Percentiles rank a stretch among this genome's conserved stretches.
Conservation (phyloP, 352 stramenopile species). For the Phytopythium sindhum region DNA sequence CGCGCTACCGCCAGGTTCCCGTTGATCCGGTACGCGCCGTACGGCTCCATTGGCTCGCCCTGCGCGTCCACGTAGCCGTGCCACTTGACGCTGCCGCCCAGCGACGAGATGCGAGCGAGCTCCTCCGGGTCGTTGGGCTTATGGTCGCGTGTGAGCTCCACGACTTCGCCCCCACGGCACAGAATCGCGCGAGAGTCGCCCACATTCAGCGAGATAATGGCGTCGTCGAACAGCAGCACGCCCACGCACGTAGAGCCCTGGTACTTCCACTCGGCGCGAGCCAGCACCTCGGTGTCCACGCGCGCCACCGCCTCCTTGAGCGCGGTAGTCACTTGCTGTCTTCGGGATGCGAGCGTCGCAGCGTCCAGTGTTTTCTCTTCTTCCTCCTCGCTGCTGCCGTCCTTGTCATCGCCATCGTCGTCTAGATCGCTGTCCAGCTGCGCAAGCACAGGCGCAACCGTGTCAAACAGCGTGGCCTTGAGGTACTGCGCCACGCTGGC, state of each 20-base stretch:
- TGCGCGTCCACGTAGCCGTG: conserved; percentile 83
- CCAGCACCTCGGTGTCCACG: conserved; percentile 58
- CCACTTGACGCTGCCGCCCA: conserved; percentile 88
- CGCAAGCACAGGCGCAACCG: conserved; percentile 44
- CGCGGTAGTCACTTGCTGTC: conserved; percentile 32
- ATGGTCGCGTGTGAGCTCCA: conserved; percentile 85
- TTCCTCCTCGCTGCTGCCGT: not conserved
- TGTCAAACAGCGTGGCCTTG: conserved; percentile 51
- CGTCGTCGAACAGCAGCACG: conserved; percentile 72
- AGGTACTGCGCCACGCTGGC: conserved; percentile 65
- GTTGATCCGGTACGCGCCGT: conserved; percentile 91
- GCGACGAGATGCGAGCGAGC: conserved; percentile 63
- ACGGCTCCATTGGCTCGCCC: conserved; percentile 85
- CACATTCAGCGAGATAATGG: conserved; percentile 89
- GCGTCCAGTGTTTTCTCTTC: conserved; percentile 20
- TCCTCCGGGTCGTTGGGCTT: conserved; percentile 87
- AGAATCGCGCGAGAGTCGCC: conserved; percentile 94
- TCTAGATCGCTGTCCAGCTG: conserved; percentile 45
- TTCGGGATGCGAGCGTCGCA: conserved; percentile 18
- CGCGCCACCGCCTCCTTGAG: conserved; percentile 44
- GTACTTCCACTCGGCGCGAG: conserved; percentile 71
- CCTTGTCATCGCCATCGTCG: conserved; percentile 25
- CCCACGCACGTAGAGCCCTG: conserved; percentile 76
- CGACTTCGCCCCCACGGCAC: conserved; percentile 65
- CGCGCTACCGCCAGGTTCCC: conserved; percentile 89